Base-by-base conservation (phyloP, 805 yeast species). In the Pichia cabralensis region DNA sequence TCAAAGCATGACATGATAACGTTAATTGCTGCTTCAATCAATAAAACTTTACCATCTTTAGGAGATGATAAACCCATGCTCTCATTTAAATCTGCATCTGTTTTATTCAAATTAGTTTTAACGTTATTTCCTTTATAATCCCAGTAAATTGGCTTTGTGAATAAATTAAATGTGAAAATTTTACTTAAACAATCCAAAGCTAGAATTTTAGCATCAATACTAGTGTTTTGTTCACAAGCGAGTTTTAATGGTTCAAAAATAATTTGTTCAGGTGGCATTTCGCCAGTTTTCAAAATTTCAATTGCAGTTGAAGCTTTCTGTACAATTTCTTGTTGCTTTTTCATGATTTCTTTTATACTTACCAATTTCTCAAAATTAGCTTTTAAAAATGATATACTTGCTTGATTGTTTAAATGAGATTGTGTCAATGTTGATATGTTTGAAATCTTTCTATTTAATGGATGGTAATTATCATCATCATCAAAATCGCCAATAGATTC, bases 111-210 rank as follows among this genome's bases (percentile, higher is more conserved):
- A 13, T 5, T 59, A 6, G 51, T 54, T 14, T 49, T 52, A 5
- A 8, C 10, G 8, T 25, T 22, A 11, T 14, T n/a, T 18, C 55
- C 50, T 41, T 38, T 44, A 60, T 67, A 34, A 62, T 62, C 62
- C 28, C 71, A 61, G 14, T 74, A 77, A 16, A 63, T 54, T 17
- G 73, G 65, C 28, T 71, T 67, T 37, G 69, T 82, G 49, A 88
- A 80, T 34, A 79, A 72, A 24, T 85, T 80, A 52, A 83, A 84
- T n/a, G 94, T 81, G 55, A 88, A 83, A 14, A 86, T 66, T 55
- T 88, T 92, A 35, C 94, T 82, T 38, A 92, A 70, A 43, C 89
- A 72, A 52, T 89, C 96, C 43, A 89, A 65, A 1, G 96, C 85
- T 29, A 70, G 65, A 13, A 79, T 67, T 46, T 81, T 80, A 29